phyloP scores from a whole-genome alignment of 2,329 filamentous ascomycete species.

The Fusarium siculi region DNA sequence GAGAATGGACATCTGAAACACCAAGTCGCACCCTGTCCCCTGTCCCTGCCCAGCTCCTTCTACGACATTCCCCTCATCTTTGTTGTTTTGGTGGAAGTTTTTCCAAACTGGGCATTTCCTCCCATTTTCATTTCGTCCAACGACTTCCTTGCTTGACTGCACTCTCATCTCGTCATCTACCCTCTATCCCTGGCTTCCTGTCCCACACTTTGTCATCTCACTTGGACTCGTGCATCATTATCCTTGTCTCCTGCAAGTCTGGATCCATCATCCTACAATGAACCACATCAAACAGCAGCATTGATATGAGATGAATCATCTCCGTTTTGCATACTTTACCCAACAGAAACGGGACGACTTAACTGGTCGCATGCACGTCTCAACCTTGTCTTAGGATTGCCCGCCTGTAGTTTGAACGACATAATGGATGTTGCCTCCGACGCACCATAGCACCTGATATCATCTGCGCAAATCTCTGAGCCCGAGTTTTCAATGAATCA shows the following conservation, averaged over 20 bases:
- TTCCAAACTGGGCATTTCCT: slow-evolving; percentile 12
- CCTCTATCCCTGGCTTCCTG: neutral
- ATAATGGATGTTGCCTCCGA: slow-evolving; percentile 14
- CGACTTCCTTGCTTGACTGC: neutral
- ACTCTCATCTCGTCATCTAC: neutral
- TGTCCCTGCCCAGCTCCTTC: slow-evolving; percentile 3
- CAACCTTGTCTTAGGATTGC: neutral
- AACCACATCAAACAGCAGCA: slow-evolving; percentile 19
- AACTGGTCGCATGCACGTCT: slow-evolving; percentile 6
- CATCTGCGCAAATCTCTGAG: neutral
- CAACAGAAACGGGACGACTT: neutral
- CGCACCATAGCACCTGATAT: neutral
- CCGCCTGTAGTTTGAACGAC: slow-evolving; percentile 8
- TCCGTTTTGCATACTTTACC: neutral
- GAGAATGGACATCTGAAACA: slow-evolving; percentile 34
- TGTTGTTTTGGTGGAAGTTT: slow-evolving; percentile 8
- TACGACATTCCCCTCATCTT: slow-evolving; percentile 25
- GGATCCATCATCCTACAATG: neutral
- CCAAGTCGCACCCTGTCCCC: slow-evolving; percentile 4
- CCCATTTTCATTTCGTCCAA: slow-evolving; percentile 14
- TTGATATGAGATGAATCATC: slow-evolving; percentile 5
- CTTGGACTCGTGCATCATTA: slow-evolving; percentile 7
- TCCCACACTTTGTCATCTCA: slow-evolving; percentile 18
- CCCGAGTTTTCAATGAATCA: slow-evolving; percentile 17
- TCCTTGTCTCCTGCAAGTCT: slow-evolving; percentile 6